A percentile compares a stretch with the other conserved stretches of the same genome.
Evolutionary conservation across 495 filamentous ascomycete species (phyloP).

Genomic region (Niebla homalea): DNA sequence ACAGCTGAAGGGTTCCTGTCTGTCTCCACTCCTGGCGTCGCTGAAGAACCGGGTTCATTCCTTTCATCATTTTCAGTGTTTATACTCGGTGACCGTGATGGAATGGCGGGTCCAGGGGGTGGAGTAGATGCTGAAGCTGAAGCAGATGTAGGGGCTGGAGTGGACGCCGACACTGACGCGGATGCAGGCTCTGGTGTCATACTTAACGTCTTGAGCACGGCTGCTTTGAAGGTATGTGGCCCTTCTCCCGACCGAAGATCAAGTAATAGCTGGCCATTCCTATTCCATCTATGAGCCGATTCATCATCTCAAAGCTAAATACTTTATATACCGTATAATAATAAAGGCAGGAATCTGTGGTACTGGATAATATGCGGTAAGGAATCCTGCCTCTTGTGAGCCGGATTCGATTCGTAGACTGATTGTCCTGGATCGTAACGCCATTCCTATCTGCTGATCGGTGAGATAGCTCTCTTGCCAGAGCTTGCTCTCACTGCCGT

Average conservation of each 20-base stretch:
- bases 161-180: background rate
- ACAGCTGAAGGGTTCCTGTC: conserved; percentile 1
- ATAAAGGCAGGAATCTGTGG: conserved; percentile 60
- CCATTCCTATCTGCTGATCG: conserved; percentile 27
- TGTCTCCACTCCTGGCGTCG: background rate
- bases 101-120: background rate
- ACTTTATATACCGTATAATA: conserved; percentile 50
- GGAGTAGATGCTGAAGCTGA: background rate
- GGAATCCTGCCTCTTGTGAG: conserved; percentile 64
- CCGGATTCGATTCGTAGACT: conserved; percentile 53
- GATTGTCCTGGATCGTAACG: conserved; percentile 47
- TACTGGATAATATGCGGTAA: conserved; percentile 69
- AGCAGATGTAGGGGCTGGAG: background rate
- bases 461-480: conserved; percentile 71
- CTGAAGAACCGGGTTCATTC: background rate
- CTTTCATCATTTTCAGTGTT: background rate
- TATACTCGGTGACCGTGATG: background rate
- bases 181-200: background rate
- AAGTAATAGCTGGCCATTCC: conserved; percentile 20
- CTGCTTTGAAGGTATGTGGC: conserved; percentile 15
- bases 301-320: background rate
- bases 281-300: background rate
- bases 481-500: conserved; percentile 43
- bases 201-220: conserved; percentile 10
- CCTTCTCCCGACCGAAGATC: conserved; percentile 19